Base-by-base conservation (phyloP, 208 protist species). In the Leishmania arabica region DNA sequence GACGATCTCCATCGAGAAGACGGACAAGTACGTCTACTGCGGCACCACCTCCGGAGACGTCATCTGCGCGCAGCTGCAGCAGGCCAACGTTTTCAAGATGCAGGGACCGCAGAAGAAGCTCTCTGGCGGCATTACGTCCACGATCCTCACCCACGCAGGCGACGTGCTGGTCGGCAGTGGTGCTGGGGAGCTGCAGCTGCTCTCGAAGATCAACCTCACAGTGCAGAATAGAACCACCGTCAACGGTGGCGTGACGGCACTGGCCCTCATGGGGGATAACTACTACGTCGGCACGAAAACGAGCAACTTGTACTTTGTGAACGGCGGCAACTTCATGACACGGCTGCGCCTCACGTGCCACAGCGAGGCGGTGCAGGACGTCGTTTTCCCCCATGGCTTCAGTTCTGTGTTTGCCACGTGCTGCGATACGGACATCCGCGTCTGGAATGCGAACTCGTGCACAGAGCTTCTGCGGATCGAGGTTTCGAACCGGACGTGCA, bases 371-470 rank as follows among this genome's bases (percentile, higher is more conserved):
- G 95, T 99, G 81, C 98, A 98, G 83, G 97, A 99, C 84, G 83
- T 99, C 8, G 91, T 92, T 45, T 99, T 98, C 76, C 98, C 98
- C 19, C 37, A 56, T 27, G 96, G 91, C 77, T 98, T 98, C 87
- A 98, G 94, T 77, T 95, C 97, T 65, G 90, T 99, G n/a, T 99
- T 99, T 79, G 98, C 97, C 40, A 99, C 98, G 9, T 98, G 96
- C 89, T 95, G 93, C 82, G 90, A 90, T 21, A 86, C 91, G 19
- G 98, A 99, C 82, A 99, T 99, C 83, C 96, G 98, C 73, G 86
- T 99, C 24, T 99, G 98, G 98, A 98, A 99, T 83, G 88, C 96
- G 2, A 80, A 86, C 54, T 94, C 87, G n/a, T 93, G 88, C 77
- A 93, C 88, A 34, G 97, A 99, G 91, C 94, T 99, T 27, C 89